Evolutionary conservation across 2,329 filamentous ascomycete genomes (phyloP).

Genomic region (Stachybotrys chartarum): DNA sequence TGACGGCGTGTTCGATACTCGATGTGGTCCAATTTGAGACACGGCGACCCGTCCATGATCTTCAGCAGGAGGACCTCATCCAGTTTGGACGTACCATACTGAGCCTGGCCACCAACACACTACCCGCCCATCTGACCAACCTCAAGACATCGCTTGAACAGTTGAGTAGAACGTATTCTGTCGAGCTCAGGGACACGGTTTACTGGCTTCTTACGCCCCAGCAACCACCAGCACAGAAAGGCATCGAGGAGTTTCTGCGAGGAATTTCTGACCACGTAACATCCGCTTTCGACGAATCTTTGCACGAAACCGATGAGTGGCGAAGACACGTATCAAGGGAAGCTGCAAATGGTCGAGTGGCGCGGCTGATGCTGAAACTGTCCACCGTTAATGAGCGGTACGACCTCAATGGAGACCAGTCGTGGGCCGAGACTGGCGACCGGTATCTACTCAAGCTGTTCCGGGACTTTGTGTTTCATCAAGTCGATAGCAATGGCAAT

Average conservation of each 20-base stretch:
- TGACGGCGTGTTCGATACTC: constrained; percentile 82
- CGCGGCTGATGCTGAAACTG: constrained; percentile 74
- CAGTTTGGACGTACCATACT: constrained; percentile 80
- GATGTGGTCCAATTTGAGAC: constrained; percentile 83
- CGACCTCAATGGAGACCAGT: constrained; percentile 68
- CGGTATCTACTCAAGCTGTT: constrained; percentile 92
- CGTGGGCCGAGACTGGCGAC: constrained; percentile 90
- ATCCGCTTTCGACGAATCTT: constrained; percentile 65
- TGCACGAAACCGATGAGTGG: constrained; percentile 73
- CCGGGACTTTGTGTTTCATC: constrained; percentile 95
- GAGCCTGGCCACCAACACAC: constrained; percentile 67
- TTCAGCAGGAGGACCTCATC: constrained; percentile 82
- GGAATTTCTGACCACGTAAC: constrained; percentile 74
- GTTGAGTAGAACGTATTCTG: constrained; percentile 68
- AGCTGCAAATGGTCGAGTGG: constrained; percentile 81
- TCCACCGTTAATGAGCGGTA: constrained; percentile 84
- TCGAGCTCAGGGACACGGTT: constrained; percentile 71
- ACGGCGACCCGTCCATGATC: constrained; percentile 59
- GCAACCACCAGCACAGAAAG: constrained; percentile 51
- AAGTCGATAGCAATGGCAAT: constrained; percentile 77
- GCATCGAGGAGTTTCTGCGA: constrained; percentile 70
- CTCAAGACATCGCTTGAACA: constrained; percentile 67
- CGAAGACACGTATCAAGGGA: constrained; percentile 68
- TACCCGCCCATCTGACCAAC: constrained; percentile 48
- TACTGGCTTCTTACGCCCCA: constrained; percentile 71